Conservation (phyloP, 169 alveolate genomes). For the Plasmodium adleri region DNA sequence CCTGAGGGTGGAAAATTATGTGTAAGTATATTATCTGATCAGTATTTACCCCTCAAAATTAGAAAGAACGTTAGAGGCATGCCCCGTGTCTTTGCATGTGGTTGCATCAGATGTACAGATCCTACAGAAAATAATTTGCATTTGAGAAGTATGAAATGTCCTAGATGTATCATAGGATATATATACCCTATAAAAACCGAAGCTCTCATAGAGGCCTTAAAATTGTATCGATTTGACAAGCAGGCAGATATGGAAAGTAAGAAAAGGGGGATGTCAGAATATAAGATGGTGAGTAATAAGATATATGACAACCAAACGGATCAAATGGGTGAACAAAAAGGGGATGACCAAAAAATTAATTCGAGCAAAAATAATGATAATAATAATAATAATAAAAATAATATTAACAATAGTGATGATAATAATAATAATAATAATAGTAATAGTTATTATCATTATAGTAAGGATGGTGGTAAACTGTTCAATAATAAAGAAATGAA, state of each 20-base stretch:
- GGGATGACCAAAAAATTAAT: background rate
- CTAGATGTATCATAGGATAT: slow-evolving; percentile 83
- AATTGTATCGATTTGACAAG: slow-evolving; percentile 56
- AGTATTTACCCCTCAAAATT: slow-evolving; percentile 85
- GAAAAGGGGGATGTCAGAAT: background rate
- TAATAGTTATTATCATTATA: background rate
- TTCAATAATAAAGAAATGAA: slow-evolving; percentile 41
- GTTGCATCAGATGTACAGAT: slow-evolving; percentile 86
- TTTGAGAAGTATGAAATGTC: slow-evolving; percentile 86
- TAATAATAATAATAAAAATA: background rate
- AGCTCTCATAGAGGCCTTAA: slow-evolving; percentile 65
- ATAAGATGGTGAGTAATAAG: background rate
- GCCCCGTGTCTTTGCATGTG: slow-evolving; percentile 84
- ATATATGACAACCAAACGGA: background rate
- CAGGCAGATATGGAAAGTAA: background rate
- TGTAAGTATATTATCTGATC: slow-evolving; percentile 85
- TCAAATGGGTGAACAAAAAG: background rate
- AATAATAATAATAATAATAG: background rate
- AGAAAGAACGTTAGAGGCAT: slow-evolving; percentile 78
- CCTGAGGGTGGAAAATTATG: slow-evolving; percentile 88
- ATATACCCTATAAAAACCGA: slow-evolving; percentile 75
- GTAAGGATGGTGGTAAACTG: background rate
- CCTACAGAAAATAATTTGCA: slow-evolving; percentile 83
- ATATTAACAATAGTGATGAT: background rate
- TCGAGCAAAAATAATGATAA: background rate